phyloP scores from a whole-genome alignment of 768 basidiomycete genomes.

The Hericium rajendrae region DNA sequence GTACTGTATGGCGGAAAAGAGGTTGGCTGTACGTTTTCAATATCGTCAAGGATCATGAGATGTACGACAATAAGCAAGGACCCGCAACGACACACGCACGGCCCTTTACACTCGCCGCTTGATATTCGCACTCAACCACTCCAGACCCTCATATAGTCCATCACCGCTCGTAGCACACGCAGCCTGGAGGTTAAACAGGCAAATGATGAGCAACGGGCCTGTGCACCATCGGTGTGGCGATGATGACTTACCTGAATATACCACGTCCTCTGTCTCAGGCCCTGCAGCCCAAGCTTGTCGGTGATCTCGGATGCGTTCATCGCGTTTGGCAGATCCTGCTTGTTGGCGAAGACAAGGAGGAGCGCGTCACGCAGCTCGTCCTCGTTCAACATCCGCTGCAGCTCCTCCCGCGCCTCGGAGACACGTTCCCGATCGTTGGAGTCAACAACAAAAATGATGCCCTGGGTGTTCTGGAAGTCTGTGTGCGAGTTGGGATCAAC shows the following conservation, averaged over 20 bases:
- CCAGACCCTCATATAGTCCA: constrained; percentile 96
- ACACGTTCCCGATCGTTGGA: constrained; percentile 99
- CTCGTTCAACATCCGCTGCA: constrained; percentile 99
- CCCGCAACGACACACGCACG: constrained; percentile 25
- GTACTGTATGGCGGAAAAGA: constrained; percentile 10
- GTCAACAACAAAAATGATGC: constrained; percentile 99
- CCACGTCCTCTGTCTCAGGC: constrained; percentile 95
- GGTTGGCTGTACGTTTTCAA: constrained; percentile 8
- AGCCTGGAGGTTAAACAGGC: constrained; percentile 40
- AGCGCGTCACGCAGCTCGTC: constrained; percentile 98
- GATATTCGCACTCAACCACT: constrained; percentile 92
- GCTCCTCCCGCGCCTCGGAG: constrained; percentile 95
- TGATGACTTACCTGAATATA: constrained; percentile 73
- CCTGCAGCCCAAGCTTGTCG: constrained; percentile 97
- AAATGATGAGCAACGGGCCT: too few relatives aligned
- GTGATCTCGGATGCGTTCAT: constrained; percentile 99
- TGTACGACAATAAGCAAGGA: constrained; percentile 43
- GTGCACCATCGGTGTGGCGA: background rate
- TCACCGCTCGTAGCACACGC: constrained; percentile 98
- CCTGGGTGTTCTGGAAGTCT: constrained; percentile 99
- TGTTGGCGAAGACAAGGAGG: constrained; percentile 98
- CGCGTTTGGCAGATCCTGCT: constrained; percentile 99
- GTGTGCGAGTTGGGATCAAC: constrained; percentile 6
- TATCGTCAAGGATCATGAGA: constrained; percentile 51
- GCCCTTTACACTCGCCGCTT: constrained; percentile 65